Evolutionary conservation across 345 rosid species (phyloP).

Genomic region (Populus nigra): DNA sequence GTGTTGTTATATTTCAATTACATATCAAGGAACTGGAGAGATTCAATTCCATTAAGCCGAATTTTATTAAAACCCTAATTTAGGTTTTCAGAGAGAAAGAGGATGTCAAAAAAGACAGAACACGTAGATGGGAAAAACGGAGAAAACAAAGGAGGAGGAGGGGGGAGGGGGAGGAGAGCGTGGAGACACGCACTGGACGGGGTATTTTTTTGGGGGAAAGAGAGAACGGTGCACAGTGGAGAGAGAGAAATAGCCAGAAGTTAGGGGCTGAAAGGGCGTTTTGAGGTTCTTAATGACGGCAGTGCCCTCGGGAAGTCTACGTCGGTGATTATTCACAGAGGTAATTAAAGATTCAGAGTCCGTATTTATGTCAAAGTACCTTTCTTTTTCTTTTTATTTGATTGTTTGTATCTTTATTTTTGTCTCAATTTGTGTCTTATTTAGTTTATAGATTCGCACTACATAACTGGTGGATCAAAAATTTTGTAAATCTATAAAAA

Average conservation of each 20-base stretch:
- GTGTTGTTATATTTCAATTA: conserved; percentile 16
- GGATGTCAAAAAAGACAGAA: neutral
- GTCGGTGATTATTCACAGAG: neutral
- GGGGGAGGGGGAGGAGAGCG: conserved; percentile 4
- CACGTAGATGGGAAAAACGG: neutral
- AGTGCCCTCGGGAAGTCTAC: neutral
- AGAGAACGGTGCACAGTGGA: conserved; percentile 1
- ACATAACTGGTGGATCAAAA: no score
- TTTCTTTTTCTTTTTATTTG: no score
- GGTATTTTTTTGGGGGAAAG: neutral
- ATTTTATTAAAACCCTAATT: conserved; percentile 33
- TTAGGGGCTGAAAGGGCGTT: neutral
- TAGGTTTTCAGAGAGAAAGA: neutral
- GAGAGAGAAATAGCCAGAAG: neutral
- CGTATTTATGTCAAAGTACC: neutral
- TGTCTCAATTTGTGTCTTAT: no score
- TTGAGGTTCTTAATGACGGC: neutral
- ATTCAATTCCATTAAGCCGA: neutral
- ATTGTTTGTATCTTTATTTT: no score
- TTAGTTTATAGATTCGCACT: no score
- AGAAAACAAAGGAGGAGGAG: neutral
- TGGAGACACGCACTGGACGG: conserved; percentile 21
- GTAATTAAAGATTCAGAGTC: neutral
- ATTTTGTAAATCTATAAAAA: no score
- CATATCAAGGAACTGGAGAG: conserved; percentile 24